A percentile compares a stretch with the other conserved stretches of the same genome.
Conservation (phyloP, 305 asterid genomes). For the Ajuga reptans region DNA sequence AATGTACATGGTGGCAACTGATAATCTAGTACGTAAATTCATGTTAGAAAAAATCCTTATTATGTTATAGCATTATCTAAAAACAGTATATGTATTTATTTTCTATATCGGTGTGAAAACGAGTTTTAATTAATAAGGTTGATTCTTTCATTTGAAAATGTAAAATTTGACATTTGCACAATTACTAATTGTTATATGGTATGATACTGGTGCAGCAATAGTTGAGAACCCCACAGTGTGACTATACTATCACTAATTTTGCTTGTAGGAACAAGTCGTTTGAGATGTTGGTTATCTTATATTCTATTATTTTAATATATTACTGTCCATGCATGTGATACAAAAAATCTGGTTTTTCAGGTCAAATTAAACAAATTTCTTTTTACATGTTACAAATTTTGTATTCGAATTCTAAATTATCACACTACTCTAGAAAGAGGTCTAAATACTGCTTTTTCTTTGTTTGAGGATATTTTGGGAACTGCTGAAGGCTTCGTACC, state of each 20-base stretch:
- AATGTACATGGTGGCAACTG: not conserved
- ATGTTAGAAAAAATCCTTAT: not conserved
- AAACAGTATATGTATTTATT: not conserved
- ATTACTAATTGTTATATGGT: not conserved
- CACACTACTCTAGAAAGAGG: not conserved
- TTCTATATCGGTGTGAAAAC: not conserved
- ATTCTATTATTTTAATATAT: not conserved
- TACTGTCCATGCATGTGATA: not conserved
- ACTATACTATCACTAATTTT: not conserved
- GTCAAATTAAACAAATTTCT: not conserved
- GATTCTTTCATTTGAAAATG: not conserved
- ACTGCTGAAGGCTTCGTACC: constrained; percentile 6
- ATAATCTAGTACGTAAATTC: not conserved
- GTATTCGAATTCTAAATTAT: not conserved
- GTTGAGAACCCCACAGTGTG: not conserved
- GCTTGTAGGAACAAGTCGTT: not conserved
- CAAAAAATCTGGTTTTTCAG: not conserved
- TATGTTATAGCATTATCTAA: not conserved
- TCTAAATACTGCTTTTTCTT: not conserved
- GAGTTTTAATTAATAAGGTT: not conserved
- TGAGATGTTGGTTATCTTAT: not conserved
- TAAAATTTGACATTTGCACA: not conserved
- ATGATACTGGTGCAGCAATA: not conserved
- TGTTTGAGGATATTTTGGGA: not conserved
- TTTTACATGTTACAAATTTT: not conserved